Base-by-base conservation (phyloP, 2,329 filamentous ascomycete genomes). In the Trichoderma atroviride region DNA sequence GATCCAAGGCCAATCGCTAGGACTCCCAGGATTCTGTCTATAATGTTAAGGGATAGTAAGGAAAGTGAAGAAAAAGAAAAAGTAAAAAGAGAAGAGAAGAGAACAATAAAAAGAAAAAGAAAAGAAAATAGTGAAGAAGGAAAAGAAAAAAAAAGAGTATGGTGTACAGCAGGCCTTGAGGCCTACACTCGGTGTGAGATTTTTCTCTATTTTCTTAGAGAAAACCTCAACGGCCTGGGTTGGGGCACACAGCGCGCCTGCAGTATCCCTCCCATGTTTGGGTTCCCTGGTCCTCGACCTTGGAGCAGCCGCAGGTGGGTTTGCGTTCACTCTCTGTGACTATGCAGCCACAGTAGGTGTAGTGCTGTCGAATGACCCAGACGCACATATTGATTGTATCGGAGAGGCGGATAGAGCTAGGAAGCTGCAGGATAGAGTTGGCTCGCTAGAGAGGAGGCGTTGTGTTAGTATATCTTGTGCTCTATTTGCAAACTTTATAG, bases 201-300 rank as follows among this genome's bases (percentile, higher is more conserved):
- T 59, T 53, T n/a, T 33, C 5, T 40, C 40, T 40, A 0, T 58
- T 72, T 31, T n/a, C 1, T 19, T 6, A 19, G 37, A 43, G 40
- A 43, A 19, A 43, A n/a, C 19, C 16, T 43, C 40, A 70, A 50
- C 68, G 71, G 61, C 71, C 72, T 56, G 77, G 77, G 29, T 79
- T 78, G 22, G 76, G 76, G 69, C 79, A 80, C 60, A 72, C 47
- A 50, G 75, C 47, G 27, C 77, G 76, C 11, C 71, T 67, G 72
- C 79, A 81, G 59, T 75, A 75, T 27, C 78, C 79, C 52, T 77
- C 74, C 76, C 76, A 81, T 2, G 29, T 73, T 68, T 77, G 76
- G 19, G 70, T 70, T 27, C 75, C 76, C 68, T 77, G 75, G 57
- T 77, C 72, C 31, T 75, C 71, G 60, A 78, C 62, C 37, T 72